Conservation (phyloP, 345 rosid species). For the Citrus trifoliata region DNA sequence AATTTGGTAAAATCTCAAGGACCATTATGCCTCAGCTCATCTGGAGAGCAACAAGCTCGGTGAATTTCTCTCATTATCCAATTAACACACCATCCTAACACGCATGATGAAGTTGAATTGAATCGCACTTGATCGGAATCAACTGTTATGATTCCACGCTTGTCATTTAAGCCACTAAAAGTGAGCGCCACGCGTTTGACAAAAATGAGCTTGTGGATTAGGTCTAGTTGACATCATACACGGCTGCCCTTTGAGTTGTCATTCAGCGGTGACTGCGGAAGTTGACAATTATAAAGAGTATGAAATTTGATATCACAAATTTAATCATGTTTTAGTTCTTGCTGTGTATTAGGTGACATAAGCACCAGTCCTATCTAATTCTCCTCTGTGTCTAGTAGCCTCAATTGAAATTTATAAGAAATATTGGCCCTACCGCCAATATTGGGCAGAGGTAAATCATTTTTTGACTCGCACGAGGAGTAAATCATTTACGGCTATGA, state of each 20-base stretch:
- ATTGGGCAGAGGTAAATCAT: background rate
- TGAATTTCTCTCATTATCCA: background rate
- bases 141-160: background rate
- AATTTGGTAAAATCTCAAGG: background rate
- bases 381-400: background rate
- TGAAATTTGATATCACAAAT: conserved; percentile 1
- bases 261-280: conserved; percentile 17
- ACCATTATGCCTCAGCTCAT: background rate
- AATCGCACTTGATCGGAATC: background rate
- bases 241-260: conserved; percentile 14
- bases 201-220: conserved; percentile 1
- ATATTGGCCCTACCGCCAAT: background rate
- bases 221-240: conserved; percentile 11
- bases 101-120: background rate
- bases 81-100: background rate
- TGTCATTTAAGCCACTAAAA: conserved; percentile 2
- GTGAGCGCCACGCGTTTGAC: conserved; percentile 9
- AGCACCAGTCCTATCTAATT: background rate
- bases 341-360: background rate
- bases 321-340: background rate
- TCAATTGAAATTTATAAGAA: background rate
- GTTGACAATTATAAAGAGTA: background rate
- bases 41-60: background rate
- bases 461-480: conserved; percentile 1
- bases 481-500: background rate